Base-by-base conservation (phyloP, 2,329 filamentous ascomycete genomes). In the Fusarium drepaniforme region DNA sequence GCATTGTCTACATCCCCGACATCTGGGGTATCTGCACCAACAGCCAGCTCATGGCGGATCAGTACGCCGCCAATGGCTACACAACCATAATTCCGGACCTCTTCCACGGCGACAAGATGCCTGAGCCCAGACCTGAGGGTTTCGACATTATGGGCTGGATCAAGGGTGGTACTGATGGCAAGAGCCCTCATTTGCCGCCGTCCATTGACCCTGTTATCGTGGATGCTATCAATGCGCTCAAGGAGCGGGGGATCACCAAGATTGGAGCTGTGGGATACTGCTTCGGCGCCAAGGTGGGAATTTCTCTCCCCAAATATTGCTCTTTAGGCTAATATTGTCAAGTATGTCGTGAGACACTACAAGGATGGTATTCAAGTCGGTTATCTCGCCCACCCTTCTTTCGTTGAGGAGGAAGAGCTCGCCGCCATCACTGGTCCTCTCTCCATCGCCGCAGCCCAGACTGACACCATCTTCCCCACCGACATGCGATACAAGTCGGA, bases 301-400 rank as follows among this genome's bases (percentile, higher is more conserved):
- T 16, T 5, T 33, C 3, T 23, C 13, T 0, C 3, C 2, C 8
- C 13, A 0, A 8, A 4, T 8, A 13, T 3, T 8, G 6, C 1
- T 18, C 18, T 15, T 4, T 15, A 5, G 40, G 8, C 66, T 70
- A 16, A 72, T 49, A 62, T 42, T 13, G 8, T 11, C 33, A 18
- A 92, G 89, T 95, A 93, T 81, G 90, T 94, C 38, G 88, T 88
- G 64, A 91, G 95, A 49, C 93, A 92, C 86, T 88, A 88, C 85
- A 87, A 88, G 67, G 58, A 86, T 66, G 86, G 85, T 6, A 85
- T 91, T 28, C 87, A 92, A 66, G 92, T 80, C 8, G 91, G 89
- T 6, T 94, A 88, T 75, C 86, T 88, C 11, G 92, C 92, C 1
- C 92, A 94, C 78, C 92, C 92, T 0, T 90, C 88, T 42, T 87